Evolutionary conservation across 208 protist genomes (phyloP).

Genomic region (Leishmania major): DNA sequence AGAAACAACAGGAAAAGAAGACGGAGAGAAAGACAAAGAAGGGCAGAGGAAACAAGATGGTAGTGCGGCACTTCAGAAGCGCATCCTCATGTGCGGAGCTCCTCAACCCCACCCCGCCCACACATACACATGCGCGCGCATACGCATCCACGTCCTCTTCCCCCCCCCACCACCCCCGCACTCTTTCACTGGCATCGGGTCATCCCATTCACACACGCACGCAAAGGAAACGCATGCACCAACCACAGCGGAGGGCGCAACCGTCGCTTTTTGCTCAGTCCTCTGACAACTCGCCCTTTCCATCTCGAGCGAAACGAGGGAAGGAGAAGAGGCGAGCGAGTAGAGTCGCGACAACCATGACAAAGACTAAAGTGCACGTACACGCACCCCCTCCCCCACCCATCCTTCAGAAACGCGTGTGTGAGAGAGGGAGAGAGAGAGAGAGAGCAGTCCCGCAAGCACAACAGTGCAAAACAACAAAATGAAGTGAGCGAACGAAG

Average conservation of each 20-base stretch:
- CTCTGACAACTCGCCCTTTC: background rate
- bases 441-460: background rate
- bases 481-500: background rate
- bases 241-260: background rate
- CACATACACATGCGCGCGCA: constrained; percentile 14
- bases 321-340: constrained; percentile 6
- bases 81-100: background rate
- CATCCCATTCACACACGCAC: background rate
- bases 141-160: background rate
- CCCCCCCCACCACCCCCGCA: background rate
- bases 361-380: background rate
- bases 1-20: constrained; percentile 1
- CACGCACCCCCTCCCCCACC: background rate
- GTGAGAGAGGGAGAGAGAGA: too few species aligned
- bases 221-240: background rate
- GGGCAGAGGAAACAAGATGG: constrained; percentile 1
- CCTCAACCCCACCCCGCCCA: background rate
- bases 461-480: background rate
- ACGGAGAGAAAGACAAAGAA: background rate
- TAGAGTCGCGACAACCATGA: background rate
- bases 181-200: background rate
- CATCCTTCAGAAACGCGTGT: background rate
- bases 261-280: background rate
- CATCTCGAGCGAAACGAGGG: background rate
- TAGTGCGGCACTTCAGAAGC: background rate